Conservation (phyloP, 2,329 filamentous ascomycete genomes). For the Phyllosticta citribraziliensis region DNA sequence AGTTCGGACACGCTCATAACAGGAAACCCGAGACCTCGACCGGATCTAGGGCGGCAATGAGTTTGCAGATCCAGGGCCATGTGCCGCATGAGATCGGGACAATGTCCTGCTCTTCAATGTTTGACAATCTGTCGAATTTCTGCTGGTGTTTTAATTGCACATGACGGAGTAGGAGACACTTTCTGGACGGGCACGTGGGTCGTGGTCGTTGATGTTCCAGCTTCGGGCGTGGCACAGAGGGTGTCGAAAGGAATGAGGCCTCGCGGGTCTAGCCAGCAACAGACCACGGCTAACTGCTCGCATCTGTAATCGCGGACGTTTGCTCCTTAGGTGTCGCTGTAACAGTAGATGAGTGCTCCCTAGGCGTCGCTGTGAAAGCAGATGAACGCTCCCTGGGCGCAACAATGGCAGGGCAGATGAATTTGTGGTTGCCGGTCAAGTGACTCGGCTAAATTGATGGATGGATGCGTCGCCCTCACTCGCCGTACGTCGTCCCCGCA, state of each 20-base stretch:
- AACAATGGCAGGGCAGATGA: not conserved
- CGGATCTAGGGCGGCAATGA: not conserved
- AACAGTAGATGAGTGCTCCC: too few relatives aligned
- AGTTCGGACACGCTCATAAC: not conserved
- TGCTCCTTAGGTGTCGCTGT: too few relatives aligned
- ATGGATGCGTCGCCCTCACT: not conserved
- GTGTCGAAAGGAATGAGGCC: not conserved
- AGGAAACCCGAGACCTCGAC: not conserved
- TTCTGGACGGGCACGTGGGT: not conserved
- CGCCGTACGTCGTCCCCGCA: not conserved
- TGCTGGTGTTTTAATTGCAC: not conserved
- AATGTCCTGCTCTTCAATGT: not conserved
- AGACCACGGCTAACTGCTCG: too few relatives aligned
- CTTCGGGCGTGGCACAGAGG: not conserved
- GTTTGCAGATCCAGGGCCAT: not conserved
- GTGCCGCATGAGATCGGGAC: not conserved
- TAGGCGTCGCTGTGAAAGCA: too few relatives aligned
- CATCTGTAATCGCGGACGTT: too few relatives aligned
- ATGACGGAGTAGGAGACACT: not conserved
- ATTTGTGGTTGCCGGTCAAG: not conserved
- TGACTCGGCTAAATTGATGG: not conserved
- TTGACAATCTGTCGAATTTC: not conserved
- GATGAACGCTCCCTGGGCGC: too few relatives aligned
- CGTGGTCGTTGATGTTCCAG: not conserved
- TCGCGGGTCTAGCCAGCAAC: too few relatives aligned